Evolutionary conservation across 768 basidiomycete genomes (phyloP), one percentile per base, ranked within the genome.

Genomic region (Kwoniella europaea): DNA sequence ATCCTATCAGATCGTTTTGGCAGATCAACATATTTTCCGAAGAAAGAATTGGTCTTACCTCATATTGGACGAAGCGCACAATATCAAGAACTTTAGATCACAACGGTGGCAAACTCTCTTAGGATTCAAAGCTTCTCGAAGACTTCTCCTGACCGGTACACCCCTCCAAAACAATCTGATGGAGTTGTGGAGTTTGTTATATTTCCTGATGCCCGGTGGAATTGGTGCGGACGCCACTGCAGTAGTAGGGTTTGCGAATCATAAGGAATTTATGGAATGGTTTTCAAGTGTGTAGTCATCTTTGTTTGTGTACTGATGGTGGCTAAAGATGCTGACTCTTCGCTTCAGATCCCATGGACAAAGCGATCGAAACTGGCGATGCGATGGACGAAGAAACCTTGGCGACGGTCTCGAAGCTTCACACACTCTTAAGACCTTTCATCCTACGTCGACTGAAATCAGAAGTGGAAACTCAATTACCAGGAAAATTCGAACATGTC

Each of bases 1-100:
- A 0, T 94, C 93, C 18, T 97, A 97, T 81, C 91, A 93, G 4
- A 88, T 96, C 29, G 94, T 93, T n/a, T 90, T 92, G 78, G 89
- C 91, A 50, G 94, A 97, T 80, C 90, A 92, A 63, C 89, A 92
- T 76, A 91, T 94, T 18, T 94, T 96, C 86, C 92, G 92, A 83
- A 89, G 94, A 54, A 95, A 93, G 84, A 86, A 88, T 60, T 96
- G 94, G 94, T 93, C 94, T 80, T 97, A 97, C 77, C 92, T 97
- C 91, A 89, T 97, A 65, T 89, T 97, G 5, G 94, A 97, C 80
- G 94, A 97, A 83, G 94, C 94, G 7, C 94, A 97, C 80, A 96
- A 95, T 89, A 94, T 97, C 89, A 95, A 95, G 85, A 97, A 97
- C 82, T 96, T 95, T 86, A 90, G 90, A 79, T 93, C 92, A 0